A percentile compares a stretch with the other conserved stretches of the same genome.
These are phyloP conservation scores for Coniella vitis DNA, from an alignment of 2,329 filamentous ascomycete species.

Conservation along the genomic window DNA sequence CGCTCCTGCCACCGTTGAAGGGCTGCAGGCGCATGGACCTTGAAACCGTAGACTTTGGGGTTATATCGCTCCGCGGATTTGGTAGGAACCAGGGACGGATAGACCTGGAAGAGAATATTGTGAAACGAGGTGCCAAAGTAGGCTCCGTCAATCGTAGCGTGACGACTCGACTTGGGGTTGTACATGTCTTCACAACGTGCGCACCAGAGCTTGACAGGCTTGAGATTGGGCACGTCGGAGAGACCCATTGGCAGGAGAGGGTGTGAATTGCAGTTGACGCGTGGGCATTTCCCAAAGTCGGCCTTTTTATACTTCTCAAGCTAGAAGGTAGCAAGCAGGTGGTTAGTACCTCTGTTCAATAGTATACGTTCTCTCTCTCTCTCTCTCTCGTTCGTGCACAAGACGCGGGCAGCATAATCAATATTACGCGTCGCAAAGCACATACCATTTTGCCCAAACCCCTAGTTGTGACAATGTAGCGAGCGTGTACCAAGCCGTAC, in stretches of 20 bases:
- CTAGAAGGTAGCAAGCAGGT: slow-evolving; percentile 39
- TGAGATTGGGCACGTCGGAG: slow-evolving; percentile 78
- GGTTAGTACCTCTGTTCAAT: background rate
- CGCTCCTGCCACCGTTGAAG: slow-evolving; percentile 86
- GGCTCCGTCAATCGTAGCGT: slow-evolving; percentile 90
- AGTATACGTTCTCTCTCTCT: no score
- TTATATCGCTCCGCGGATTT: slow-evolving; percentile 85
- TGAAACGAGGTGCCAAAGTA: slow-evolving; percentile 98
- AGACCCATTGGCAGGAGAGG: slow-evolving; percentile 92
- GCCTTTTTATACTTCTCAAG: slow-evolving; percentile 98
- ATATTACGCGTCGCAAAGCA: slow-evolving; percentile 6
- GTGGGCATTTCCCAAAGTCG: slow-evolving; percentile 96
- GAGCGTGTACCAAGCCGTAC: slow-evolving; percentile 90
- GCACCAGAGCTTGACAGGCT: slow-evolving; percentile 95
- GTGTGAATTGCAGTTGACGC: slow-evolving; percentile 90
- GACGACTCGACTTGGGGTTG: slow-evolving; percentile 95
- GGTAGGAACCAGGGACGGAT: slow-evolving; percentile 77
- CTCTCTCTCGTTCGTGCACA: no score
- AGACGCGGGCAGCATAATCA: background rate
- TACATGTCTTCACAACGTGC: slow-evolving; percentile 96
- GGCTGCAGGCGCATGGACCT: slow-evolving; percentile 83
- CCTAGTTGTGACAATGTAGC: slow-evolving; percentile 93
- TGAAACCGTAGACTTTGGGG: slow-evolving; percentile 89
- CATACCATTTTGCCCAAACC: slow-evolving; percentile 92
- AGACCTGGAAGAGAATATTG: slow-evolving; percentile 98